Evolutionary conservation across 2,329 filamentous ascomycete species (phyloP).

Genomic region (Alternaria longipes): DNA sequence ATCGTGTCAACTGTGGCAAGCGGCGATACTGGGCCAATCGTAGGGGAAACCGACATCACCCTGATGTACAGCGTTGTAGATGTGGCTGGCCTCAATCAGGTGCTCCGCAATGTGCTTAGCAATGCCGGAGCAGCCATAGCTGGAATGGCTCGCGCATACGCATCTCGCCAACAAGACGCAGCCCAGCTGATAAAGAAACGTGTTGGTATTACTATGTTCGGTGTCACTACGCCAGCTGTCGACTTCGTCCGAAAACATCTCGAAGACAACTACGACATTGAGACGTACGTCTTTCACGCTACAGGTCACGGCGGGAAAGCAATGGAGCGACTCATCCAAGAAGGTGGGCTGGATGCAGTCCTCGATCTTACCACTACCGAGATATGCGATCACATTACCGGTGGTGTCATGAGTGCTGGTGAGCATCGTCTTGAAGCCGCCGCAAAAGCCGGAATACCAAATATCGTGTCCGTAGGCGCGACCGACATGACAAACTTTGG

Average conservation of each 20-base stretch:
- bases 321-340: conserved; percentile 71
- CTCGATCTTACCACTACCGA: conserved; percentile 78
- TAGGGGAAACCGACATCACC: conserved; percentile 73
- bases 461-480: conserved; percentile 61
- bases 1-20: conserved; percentile 76
- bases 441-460: conserved; percentile 65
- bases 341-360: conserved; percentile 69
- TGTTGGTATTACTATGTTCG: conserved; percentile 77
- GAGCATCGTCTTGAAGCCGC: conserved; percentile 66
- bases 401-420: conserved; percentile 70
- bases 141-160: conserved; percentile 65
- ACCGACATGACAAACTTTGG: conserved; percentile 69
- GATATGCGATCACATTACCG: conserved; percentile 68
- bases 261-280: conserved; percentile 52
- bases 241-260: conserved; percentile 64
- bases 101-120: conserved; percentile 65
- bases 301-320: conserved; percentile 73
- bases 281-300: conserved; percentile 74
- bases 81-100: conserved; percentile 70
- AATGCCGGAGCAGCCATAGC: conserved; percentile 71
- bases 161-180: conserved; percentile 4
- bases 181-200: conserved; percentile 51
- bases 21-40: conserved; percentile 70
- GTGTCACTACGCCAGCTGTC: conserved; percentile 74
- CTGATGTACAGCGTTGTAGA: conserved; percentile 78